phyloP scores from a whole-genome alignment of 2,329 filamentous ascomycete species.

The Aschersonia sp. region DNA sequence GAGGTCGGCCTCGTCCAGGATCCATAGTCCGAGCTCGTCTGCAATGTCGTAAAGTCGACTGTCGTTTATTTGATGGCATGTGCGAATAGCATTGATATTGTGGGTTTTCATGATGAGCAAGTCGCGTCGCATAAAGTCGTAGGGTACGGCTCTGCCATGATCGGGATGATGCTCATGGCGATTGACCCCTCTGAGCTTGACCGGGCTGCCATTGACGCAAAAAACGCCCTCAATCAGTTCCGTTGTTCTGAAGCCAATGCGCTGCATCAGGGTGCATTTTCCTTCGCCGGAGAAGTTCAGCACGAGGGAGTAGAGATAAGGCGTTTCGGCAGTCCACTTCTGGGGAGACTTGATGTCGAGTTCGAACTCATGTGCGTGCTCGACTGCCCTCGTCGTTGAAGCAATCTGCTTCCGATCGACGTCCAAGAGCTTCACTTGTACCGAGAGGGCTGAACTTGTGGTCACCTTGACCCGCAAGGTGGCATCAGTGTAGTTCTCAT shows the following conservation, averaged over 20 bases:
- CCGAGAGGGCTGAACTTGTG: conserved; percentile 19
- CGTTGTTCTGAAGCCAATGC: conserved; percentile 48
- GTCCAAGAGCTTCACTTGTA: conserved; percentile 22
- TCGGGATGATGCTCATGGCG: conserved; percentile 56
- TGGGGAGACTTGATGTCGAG: conserved; percentile 32
- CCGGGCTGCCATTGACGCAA: conserved; percentile 47
- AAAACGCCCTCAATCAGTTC: conserved; percentile 48
- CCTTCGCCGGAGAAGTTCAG: conserved; percentile 17
- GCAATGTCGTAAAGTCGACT: conserved; percentile 44
- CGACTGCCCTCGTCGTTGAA: conserved; percentile 10
- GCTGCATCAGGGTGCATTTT: conserved; percentile 29
- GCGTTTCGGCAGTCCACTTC: conserved; percentile 59
- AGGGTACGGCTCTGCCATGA: conserved; percentile 46
- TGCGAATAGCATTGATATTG: conserved; percentile 58
- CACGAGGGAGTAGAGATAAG: conserved; percentile 41
- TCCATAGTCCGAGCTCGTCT: conserved; percentile 49
- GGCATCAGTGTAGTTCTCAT: conserved; percentile 38
- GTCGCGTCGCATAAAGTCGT: conserved; percentile 45
- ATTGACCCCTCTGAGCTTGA: conserved; percentile 55
- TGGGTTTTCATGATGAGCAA: conserved; percentile 52
- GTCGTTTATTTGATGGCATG: conserved; percentile 52
- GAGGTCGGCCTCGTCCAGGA: conserved; percentile 43
- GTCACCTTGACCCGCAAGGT: conserved; percentile 30
- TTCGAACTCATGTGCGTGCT: conserved; percentile 21
- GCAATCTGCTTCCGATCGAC: conserved; percentile 13